Conservation (phyloP, 2,329 filamentous ascomycete genomes). For the Tolypocladium tundrense region DNA sequence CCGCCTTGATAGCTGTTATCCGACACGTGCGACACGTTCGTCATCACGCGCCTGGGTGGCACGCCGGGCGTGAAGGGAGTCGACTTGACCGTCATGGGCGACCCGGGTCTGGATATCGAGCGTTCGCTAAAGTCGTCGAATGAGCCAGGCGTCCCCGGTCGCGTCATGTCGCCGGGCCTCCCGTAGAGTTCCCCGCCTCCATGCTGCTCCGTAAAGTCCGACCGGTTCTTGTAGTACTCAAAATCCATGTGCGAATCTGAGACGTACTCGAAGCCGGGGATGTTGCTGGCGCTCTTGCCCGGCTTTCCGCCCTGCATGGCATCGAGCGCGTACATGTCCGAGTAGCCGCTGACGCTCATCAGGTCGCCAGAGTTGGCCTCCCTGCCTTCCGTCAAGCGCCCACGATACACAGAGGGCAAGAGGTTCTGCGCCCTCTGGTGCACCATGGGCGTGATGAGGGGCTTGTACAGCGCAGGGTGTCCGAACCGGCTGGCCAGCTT, state of each 20-base stretch:
- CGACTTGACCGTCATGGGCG: constrained; percentile 26
- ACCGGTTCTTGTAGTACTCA: constrained; percentile 80
- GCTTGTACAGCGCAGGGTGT: constrained; percentile 82
- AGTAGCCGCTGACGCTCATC: constrained; percentile 59
- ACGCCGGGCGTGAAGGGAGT: constrained; percentile 23
- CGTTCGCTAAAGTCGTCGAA: constrained; percentile 32
- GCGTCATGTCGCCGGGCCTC: constrained; percentile 43
- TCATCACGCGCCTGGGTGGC: constrained; percentile 12
- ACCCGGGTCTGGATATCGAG: constrained; percentile 37
- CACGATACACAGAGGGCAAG: constrained; percentile 75
- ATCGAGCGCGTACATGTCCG: constrained; percentile 71
- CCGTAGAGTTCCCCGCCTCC: constrained; percentile 67
- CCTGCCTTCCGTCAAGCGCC: constrained; percentile 60
- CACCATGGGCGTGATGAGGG: constrained; percentile 90
- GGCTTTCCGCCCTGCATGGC: constrained; percentile 54
- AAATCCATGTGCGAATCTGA: constrained; percentile 81
- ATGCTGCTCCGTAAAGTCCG: constrained; percentile 79
- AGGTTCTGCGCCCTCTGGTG: constrained; percentile 82
- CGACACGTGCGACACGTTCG: constrained; percentile 8
- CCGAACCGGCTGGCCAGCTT: constrained; percentile 72
- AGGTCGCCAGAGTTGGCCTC: constrained; percentile 46
- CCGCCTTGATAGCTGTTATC: constrained; percentile 18
- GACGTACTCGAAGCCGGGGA: constrained; percentile 82
- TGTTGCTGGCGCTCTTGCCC: constrained; percentile 30
- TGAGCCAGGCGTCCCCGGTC: constrained; percentile 52